A percentile compares a stretch with the other conserved stretches of the same genome.
phyloP scores from a whole-genome alignment of 768 basidiomycete species.

The Russula ochroleuca region DNA sequence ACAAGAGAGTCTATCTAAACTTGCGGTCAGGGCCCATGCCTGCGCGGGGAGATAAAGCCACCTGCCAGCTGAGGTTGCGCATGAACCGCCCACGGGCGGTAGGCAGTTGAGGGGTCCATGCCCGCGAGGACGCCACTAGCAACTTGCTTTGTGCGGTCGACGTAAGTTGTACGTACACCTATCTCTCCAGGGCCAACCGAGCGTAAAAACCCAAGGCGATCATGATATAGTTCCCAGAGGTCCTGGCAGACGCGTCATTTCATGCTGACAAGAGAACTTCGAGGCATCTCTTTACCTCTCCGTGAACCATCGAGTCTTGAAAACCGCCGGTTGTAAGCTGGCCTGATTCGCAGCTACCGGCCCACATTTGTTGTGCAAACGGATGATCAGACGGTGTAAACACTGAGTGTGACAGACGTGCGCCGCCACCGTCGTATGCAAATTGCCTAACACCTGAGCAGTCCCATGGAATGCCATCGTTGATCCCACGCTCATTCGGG shows the following conservation, averaged over 20 bases:
- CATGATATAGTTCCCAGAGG: slow-evolving; percentile 42
- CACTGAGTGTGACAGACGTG: slow-evolving; percentile 40
- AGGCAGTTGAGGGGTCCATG: slow-evolving; percentile 38
- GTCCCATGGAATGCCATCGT: slow-evolving; percentile 38
- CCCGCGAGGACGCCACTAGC: slow-evolving; percentile 43
- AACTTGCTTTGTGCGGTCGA: slow-evolving; percentile 45
- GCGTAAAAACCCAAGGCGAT: slow-evolving; percentile 38
- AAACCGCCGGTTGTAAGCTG: slow-evolving; percentile 44
- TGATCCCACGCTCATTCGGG: slow-evolving; percentile 40
- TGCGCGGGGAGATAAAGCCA: not conserved
- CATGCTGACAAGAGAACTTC: not conserved
- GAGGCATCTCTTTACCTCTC: slow-evolving; percentile 32
- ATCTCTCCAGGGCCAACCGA: slow-evolving; percentile 38
- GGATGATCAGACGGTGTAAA: slow-evolving; percentile 40
- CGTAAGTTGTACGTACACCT: slow-evolving; percentile 40
- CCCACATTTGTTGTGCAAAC: slow-evolving; percentile 41
- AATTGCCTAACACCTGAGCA: slow-evolving; percentile 39
- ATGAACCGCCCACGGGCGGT: slow-evolving; percentile 37
- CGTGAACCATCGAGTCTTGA: slow-evolving; percentile 41
- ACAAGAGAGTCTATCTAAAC: slow-evolving; percentile 44
- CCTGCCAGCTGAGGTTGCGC: slow-evolving; percentile 41
- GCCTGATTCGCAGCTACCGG: slow-evolving; percentile 45
- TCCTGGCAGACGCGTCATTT: slow-evolving; percentile 34
- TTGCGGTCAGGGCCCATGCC: not conserved
- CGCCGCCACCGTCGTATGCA: slow-evolving; percentile 37